Evolutionary conservation across 1,284 basidiomycete species (phyloP), one percentile per base, ranked within the genome.

Genomic region (Ustilago trichophora): DNA sequence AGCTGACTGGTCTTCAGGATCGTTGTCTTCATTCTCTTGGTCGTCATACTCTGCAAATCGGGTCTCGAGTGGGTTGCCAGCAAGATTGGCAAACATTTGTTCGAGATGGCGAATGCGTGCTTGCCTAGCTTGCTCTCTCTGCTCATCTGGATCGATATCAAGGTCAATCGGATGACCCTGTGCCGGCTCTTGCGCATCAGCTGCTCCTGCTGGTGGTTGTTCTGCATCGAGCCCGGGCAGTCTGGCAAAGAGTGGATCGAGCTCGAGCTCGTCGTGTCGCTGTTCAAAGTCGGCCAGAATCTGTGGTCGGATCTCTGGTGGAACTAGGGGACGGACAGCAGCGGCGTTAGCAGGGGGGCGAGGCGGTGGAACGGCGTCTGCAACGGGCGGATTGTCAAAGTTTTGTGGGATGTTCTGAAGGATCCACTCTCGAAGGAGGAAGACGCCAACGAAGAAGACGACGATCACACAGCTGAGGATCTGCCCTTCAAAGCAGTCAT

Each of bases 341-440:
- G n/a, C n/a, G n/a, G n/a, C n/a, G n/a, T n/a, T n/a, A n/a, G n/a
- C n/a, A n/a, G n/a, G n/a, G n/a, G n/a, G n/a, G n/a, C n/a, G n/a
- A n/a, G n/a, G n/a, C n/a, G n/a, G n/a, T n/a, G 25, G 43, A 15
- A n/a, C 33, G 18, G 6, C 47, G 21, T 45, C 48, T 10, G 35
- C n/a, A 24, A 50, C 41, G 41, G 55, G 55, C 22, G 44, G 60
- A 1, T 16, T 27, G 12, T 68, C 72, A 12, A 73, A 58, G 21
- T 55, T 57, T 36, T 76, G 74, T 6, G 91, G 86, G 8, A 91
- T 90, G 80, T 93, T 93, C 82, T 95, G 92, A 2, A 91, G 87
- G 63, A 97, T 92, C 93, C 93, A 98, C 82, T 98, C 95, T 27
- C 94, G 88, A 6, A 98, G 85, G 3, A 98, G 87, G 77, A 98